phyloP scores from a whole-genome alignment of 2,329 filamentous ascomycete species.

The Massarina eburnea region DNA sequence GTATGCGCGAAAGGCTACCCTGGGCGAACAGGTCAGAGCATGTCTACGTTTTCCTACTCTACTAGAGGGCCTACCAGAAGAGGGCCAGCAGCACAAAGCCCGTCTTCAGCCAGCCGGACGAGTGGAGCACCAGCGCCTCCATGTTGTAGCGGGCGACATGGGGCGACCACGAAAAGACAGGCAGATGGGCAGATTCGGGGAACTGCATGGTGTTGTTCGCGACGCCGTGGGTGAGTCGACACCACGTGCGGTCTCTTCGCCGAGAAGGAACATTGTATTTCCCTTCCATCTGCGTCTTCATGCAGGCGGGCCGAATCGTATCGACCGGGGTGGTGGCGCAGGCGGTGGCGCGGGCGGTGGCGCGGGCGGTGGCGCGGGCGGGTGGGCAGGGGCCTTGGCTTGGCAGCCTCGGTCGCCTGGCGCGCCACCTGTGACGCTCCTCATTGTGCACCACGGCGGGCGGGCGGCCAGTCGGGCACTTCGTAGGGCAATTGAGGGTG shows the following conservation, averaged over 20 bases:
- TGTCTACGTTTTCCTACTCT: background rate
- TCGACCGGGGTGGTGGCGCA: constrained; percentile 1
- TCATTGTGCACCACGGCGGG: background rate
- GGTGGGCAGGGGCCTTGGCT: background rate
- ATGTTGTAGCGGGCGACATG: constrained; percentile 39
- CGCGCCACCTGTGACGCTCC: too few species aligned
- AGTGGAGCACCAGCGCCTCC: constrained; percentile 36
- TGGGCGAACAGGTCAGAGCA: constrained; percentile 37
- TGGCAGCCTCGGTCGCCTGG: background rate
- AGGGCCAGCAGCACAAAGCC: constrained; percentile 38
- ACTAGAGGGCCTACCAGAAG: constrained; percentile 31
- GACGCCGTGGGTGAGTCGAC: too few species aligned
- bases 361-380: too few species aligned
- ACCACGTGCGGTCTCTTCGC: too few species aligned
- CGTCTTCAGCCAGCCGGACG: constrained; percentile 40
- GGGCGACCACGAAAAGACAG: constrained; percentile 37
- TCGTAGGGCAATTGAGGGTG: too few species aligned
- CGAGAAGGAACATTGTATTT: background rate
- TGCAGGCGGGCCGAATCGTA: background rate
- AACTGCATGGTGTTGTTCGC: too few species aligned
- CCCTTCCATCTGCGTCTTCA: background rate
- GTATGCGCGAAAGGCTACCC: constrained; percentile 82
- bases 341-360: too few species aligned
- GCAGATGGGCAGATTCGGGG: constrained; percentile 14
- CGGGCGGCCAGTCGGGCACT: too few species aligned